These are phyloP conservation scores for Botrytis hyacinthi DNA, from an alignment of 2,329 filamentous ascomycete species.

Conservation along the genomic window DNA sequence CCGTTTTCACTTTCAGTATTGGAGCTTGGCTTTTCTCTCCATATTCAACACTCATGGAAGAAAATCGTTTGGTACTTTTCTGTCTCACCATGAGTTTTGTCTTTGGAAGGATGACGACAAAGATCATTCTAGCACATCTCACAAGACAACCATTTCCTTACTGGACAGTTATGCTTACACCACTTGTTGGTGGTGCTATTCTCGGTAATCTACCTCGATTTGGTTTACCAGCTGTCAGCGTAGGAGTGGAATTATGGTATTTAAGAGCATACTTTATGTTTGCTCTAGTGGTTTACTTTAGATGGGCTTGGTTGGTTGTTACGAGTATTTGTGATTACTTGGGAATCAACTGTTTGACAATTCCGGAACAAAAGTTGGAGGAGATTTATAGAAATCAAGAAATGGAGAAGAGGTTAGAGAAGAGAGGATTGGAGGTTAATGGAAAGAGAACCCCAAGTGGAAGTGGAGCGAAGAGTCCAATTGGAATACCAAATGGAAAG, in stretches of 20 bases:
- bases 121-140: constrained; percentile 95
- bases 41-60: constrained; percentile 72
- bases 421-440: constrained; percentile 12
- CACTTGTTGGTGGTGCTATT: constrained; percentile 80
- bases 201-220: constrained; percentile 79
- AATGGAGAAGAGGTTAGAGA: constrained; percentile 28
- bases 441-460: constrained; percentile 30
- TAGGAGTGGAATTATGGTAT: constrained; percentile 71
- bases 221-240: constrained; percentile 65
- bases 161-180: constrained; percentile 89
- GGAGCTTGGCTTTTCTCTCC: constrained; percentile 87
- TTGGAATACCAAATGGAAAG: constrained; percentile 31
- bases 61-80: constrained; percentile 89
- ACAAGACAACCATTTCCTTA: constrained; percentile 92
- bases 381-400: constrained; percentile 25
- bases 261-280: constrained; percentile 83
- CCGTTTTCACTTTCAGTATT: constrained; percentile 72
- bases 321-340: constrained; percentile 88
- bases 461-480: constrained; percentile 23
- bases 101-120: constrained; percentile 96
- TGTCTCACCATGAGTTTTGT: constrained; percentile 95
- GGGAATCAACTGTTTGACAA: constrained; percentile 92
- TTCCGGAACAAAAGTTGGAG: constrained; percentile 56
- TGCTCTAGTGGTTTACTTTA: constrained; percentile 79
- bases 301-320: constrained; percentile 90